Evolutionary conservation across 768 basidiomycete species (phyloP).

Genomic region (Termitomyces sp.): DNA sequence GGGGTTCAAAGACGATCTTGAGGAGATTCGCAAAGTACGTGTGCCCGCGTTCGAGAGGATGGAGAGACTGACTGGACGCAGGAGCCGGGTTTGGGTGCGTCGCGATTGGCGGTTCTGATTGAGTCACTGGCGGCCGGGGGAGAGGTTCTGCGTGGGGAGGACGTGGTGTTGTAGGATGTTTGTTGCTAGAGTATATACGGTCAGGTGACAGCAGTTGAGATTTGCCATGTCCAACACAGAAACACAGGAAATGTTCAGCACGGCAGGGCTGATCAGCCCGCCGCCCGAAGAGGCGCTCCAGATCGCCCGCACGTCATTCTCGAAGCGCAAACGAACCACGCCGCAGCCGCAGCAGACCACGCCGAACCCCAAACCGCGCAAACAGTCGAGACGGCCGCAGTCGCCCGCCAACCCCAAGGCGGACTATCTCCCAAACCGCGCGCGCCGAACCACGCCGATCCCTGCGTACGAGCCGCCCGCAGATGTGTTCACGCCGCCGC

Average conservation of each 20-base stretch:
- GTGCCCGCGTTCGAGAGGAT: background rate
- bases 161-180: background rate
- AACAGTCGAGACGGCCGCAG: constrained; percentile 35
- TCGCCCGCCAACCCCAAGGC: constrained; percentile 33
- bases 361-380: constrained; percentile 60
- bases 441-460: constrained; percentile 47
- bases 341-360: constrained; percentile 34
- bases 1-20: constrained; percentile 80
- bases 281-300: constrained; percentile 53
- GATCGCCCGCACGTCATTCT: constrained; percentile 17
- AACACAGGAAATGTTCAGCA: constrained; percentile 8
- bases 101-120: constrained; percentile 68
- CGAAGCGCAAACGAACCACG: constrained; percentile 35
- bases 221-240: too few relatives aligned
- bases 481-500: constrained; percentile 69
- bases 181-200: background rate
- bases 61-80: constrained; percentile 10
- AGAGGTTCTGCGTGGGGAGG: constrained; percentile 47
- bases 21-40: constrained; percentile 70
- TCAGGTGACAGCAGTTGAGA: constrained; percentile 3
- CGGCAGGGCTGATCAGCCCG: constrained; percentile 39
- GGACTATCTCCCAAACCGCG: constrained; percentile 25
- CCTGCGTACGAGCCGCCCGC: constrained; percentile 60
- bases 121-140: constrained; percentile 79
- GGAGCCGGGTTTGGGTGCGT: constrained; percentile 63